Percentiles rank a stretch among this genome's conserved stretches.
Conservation (phyloP, 2,329 filamentous ascomycete genomes). For the Monilinia aucupariae region DNA sequence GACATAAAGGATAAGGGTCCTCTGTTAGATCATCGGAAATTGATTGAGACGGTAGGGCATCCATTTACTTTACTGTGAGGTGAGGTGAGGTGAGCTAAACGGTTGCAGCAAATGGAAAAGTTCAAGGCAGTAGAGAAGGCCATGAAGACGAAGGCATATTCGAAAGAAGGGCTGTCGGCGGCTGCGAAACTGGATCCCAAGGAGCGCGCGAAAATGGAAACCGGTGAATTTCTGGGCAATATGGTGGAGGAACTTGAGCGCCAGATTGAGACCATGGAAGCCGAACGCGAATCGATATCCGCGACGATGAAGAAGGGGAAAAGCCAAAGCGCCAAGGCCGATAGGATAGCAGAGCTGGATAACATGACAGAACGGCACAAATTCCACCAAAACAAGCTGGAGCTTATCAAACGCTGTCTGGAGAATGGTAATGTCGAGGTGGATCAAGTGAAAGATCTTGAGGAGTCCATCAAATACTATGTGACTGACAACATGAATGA, state of each 20-base stretch:
- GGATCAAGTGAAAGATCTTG: slow-evolving; percentile 79
- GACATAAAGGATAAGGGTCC: slow-evolving; percentile 99
- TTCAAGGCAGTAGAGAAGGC: slow-evolving; percentile 99
- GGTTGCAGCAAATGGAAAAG: slow-evolving; percentile 87
- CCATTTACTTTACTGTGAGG: slow-evolving; percentile 17
- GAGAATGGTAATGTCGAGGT: slow-evolving; percentile 90
- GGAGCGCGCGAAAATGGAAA: slow-evolving; percentile 88
- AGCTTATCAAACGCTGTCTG: slow-evolving; percentile 80
- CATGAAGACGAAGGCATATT: slow-evolving; percentile 99
- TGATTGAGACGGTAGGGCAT: slow-evolving; percentile 84
- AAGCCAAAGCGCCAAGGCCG: slow-evolving; percentile 74
- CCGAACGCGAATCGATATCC: slow-evolving; percentile 80
- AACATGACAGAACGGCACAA: slow-evolving; percentile 84
- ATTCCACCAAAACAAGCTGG: slow-evolving; percentile 90
- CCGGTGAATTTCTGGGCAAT: slow-evolving; percentile 75
- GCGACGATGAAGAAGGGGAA: slow-evolving; percentile 94
- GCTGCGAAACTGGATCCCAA: slow-evolving; percentile 94
- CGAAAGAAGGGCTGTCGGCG: slow-evolving; percentile 91
- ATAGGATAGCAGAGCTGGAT: slow-evolving; percentile 83
- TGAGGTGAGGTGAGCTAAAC: slow-evolving; percentile 27
- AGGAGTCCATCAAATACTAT: slow-evolving; percentile 93
- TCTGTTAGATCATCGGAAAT: slow-evolving; percentile 84
- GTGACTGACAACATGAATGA: slow-evolving; percentile 82
- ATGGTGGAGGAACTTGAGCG: slow-evolving; percentile 91
- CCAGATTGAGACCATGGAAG: slow-evolving; percentile 88